Evolutionary conservation across 169 alveolate species (phyloP).

Genomic region (Plasmodium gallinaceum): DNA sequence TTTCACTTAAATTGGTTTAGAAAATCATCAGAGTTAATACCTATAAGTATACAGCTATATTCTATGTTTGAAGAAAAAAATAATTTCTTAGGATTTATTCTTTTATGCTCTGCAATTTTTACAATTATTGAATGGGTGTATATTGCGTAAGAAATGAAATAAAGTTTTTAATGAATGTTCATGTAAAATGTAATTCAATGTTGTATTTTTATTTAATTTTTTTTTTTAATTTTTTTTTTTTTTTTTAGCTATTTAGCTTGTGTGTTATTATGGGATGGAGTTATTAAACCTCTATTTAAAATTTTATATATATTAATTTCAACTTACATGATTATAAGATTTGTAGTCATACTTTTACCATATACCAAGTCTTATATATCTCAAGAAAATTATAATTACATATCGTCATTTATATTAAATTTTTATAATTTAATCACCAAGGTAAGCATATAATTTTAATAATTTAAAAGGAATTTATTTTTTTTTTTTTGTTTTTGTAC

Average conservation of each 20-base stretch:
- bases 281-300: conserved; percentile 63
- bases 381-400: conserved; percentile 41
- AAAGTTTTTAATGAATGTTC: not conserved
- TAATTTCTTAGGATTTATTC: conserved; percentile 59
- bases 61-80: conserved; percentile 74
- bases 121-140: conserved; percentile 74
- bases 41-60: conserved; percentile 75
- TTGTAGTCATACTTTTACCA: conserved; percentile 57
- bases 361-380: conserved; percentile 66
- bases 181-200: not conserved
- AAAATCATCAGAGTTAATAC: conserved; percentile 69
- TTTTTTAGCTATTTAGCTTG: conserved; percentile 35
- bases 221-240: conserved; percentile 15
- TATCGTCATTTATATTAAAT: conserved; percentile 37
- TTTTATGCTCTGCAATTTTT: conserved; percentile 69
- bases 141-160: conserved; percentile 35
- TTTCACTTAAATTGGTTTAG: conserved; percentile 76
- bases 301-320: conserved; percentile 61
- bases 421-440: conserved; percentile 41
- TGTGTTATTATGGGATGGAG: conserved; percentile 59
- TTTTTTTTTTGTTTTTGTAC: not conserved
- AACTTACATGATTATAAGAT: conserved; percentile 27
- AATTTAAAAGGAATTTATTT: no score
- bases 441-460: conserved; percentile 16
- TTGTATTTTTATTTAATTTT: not conserved